Evolutionary conservation across 176 grass and related monocot genomes (phyloP).

Genomic region (Bothriochloa decipiens): DNA sequence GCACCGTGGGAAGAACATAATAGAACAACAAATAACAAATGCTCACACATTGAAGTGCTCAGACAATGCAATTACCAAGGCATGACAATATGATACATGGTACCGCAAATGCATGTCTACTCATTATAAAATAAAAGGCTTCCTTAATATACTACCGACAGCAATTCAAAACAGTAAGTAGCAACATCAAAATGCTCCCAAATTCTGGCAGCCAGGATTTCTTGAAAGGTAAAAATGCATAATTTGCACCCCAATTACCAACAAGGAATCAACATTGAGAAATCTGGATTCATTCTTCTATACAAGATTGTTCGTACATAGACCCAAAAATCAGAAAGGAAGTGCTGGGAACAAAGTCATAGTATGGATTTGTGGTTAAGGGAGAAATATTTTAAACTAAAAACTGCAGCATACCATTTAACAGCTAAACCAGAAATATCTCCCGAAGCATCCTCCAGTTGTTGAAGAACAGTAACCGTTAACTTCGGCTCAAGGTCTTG

Average conservation of each 20-base stretch:
- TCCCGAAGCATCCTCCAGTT: slow-evolving; percentile 91
- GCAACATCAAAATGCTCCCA: background rate
- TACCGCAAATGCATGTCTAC: background rate
- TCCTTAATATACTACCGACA: background rate
- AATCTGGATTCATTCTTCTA: slow-evolving; percentile 1
- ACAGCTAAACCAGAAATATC: slow-evolving; percentile 96
- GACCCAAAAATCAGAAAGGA: background rate
- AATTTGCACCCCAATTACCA: background rate
- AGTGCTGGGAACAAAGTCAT: background rate
- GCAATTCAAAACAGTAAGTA: background rate
- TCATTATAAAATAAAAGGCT: background rate
- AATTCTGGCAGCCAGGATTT: background rate
- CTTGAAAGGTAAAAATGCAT: background rate
- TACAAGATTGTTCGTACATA: background rate
- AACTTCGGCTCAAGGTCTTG: slow-evolving; percentile 72
- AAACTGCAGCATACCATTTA: slow-evolving; percentile 72
- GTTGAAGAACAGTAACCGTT: slow-evolving; percentile 75
- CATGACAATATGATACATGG: background rate
- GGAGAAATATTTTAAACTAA: background rate
- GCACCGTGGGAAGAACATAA: background rate
- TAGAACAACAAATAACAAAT: slow-evolving; percentile 2
- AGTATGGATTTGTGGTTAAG: background rate
- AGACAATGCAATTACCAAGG: background rate
- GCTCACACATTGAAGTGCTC: background rate
- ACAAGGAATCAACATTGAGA: background rate